A percentile compares a stretch with the other conserved stretches of the same genome.
phyloP scores from a whole-genome alignment of 1,284 basidiomycete genomes.

The Uromyces viciae-fabae region DNA sequence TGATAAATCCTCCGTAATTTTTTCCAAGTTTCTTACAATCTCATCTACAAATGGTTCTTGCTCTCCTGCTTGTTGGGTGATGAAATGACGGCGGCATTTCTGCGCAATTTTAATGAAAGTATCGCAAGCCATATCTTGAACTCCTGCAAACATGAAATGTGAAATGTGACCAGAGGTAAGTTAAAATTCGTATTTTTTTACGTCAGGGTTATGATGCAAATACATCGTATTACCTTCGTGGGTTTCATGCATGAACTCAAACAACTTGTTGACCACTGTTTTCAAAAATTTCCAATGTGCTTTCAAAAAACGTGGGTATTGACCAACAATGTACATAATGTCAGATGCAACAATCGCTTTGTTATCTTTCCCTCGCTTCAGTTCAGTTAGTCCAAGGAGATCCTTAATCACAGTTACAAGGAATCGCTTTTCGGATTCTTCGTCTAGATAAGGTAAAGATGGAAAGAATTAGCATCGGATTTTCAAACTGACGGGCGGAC shows the following conservation, averaged over 20 bases:
- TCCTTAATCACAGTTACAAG: conserved; percentile 99
- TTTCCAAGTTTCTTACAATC: conserved; percentile 83
- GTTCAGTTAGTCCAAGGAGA: conserved; percentile 89
- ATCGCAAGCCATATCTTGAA: conserved; percentile 99
- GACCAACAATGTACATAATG: conserved; percentile 99
- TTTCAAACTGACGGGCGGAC: neutral
- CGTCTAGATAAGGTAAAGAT: conserved; percentile 59
- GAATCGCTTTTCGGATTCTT: conserved; percentile 98
- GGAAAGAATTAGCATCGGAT: neutral
- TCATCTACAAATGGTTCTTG: conserved; percentile 98
- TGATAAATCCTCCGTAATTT: conserved; percentile 91
- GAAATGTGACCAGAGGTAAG: neutral
- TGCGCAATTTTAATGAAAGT: conserved; percentile 99
- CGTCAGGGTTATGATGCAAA: too few relatives aligned
- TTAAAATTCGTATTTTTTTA: too few relatives aligned
- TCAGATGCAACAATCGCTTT: conserved; percentile 99
- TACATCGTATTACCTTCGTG: conserved; percentile 79
- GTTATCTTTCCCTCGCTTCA: conserved; percentile 99
- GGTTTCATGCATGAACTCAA: conserved; percentile 99
- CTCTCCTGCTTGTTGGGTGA: conserved; percentile 97
- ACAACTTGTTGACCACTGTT: conserved; percentile 99
- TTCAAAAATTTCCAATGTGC: conserved; percentile 99
- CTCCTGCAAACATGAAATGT: too few relatives aligned
- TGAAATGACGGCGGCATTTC: conserved; percentile 96
- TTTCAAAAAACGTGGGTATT: conserved; percentile 98